Percentiles rank a stretch among this genome's conserved stretches.
phyloP scores from a whole-genome alignment of 2,329 filamentous ascomycete genomes.

The Aplosporella prunicola region DNA sequence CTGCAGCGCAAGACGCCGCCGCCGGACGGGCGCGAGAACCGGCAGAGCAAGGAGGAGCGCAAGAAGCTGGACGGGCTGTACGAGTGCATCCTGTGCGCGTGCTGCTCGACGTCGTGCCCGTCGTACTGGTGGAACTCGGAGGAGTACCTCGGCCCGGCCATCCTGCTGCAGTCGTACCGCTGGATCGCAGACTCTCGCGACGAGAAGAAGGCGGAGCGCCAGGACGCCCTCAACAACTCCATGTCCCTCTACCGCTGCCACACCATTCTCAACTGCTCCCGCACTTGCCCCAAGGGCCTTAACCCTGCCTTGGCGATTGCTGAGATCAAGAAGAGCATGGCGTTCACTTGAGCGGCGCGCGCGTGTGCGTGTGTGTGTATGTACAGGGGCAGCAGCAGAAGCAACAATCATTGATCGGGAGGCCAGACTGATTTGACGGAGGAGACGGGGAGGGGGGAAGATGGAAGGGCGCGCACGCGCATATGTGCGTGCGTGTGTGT shows the following conservation, averaged over 20 bases:
- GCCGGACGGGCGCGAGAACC: slow-evolving; percentile 81
- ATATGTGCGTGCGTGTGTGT: too few species aligned
- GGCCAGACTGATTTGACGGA: too few species aligned
- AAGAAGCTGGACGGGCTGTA: slow-evolving; percentile 96
- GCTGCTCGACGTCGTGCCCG: slow-evolving; percentile 98
- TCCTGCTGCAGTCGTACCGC: slow-evolving; percentile 94
- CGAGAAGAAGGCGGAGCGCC: slow-evolving; percentile 78
- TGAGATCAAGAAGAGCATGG: slow-evolving; percentile 97
- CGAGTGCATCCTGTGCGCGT: slow-evolving; percentile 98
- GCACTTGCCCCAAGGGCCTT: slow-evolving; percentile 95
- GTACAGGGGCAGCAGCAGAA: too few species aligned
- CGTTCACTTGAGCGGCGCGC: slow-evolving; percentile 42
- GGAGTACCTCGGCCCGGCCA: slow-evolving; percentile 94
- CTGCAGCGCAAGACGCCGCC: slow-evolving; percentile 81
- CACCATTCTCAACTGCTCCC: slow-evolving; percentile 97
- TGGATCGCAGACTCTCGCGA: slow-evolving; percentile 95
- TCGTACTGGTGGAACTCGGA: slow-evolving; percentile 99
- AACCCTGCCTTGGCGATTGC: slow-evolving; percentile 94
- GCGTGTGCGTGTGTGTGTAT: too few species aligned
- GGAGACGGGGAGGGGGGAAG: too few species aligned
- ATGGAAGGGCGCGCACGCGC: too few species aligned
- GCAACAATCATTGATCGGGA: too few species aligned
- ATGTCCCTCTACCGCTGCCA: slow-evolving; percentile 99
- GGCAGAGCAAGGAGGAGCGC: slow-evolving; percentile 83
- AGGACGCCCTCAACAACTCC: slow-evolving; percentile 88